phyloP scores from a whole-genome alignment of 495 filamentous ascomycete genomes.

The Chaetomium fimeti region DNA sequence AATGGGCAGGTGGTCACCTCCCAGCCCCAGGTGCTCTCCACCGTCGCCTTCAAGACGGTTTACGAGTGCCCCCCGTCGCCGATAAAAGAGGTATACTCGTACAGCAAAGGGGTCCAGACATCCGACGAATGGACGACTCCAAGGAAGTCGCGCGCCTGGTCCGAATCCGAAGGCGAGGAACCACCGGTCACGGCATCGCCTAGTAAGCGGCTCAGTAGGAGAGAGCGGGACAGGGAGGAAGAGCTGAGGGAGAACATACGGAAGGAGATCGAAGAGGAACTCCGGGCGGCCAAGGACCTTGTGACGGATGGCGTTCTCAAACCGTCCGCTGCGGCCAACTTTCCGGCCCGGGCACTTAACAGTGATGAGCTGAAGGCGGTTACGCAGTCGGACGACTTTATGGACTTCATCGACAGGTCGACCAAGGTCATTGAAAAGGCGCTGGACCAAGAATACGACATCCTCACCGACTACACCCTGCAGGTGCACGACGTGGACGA shows the following conservation, averaged over 20 bases:
- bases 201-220: conserved; percentile 68
- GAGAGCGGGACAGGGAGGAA: conserved; percentile 78
- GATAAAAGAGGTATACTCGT: conserved; percentile 78
- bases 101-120: conserved; percentile 95
- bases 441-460: conserved; percentile 87
- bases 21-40: conserved; percentile 51
- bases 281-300: conserved; percentile 64
- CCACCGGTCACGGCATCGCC: conserved; percentile 46
- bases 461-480: conserved; percentile 89
- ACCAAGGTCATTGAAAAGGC: conserved; percentile 97
- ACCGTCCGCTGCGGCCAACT: conserved; percentile 53
- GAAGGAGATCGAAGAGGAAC: conserved; percentile 88
- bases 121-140: conserved; percentile 63
- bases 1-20: conserved; percentile 38
- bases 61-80: conserved; percentile 73
- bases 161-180: conserved; percentile 60
- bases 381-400: conserved; percentile 86
- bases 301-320: conserved; percentile 51
- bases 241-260: conserved; percentile 81
- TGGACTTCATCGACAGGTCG: conserved; percentile 92
- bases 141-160: conserved; percentile 45
- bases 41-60: conserved; percentile 66
- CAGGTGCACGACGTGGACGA: conserved; percentile 70
- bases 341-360: conserved; percentile 77
- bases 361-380: conserved; percentile 88